Base-by-base conservation (phyloP, 306 rosid genomes). In the Quercus robur region DNA sequence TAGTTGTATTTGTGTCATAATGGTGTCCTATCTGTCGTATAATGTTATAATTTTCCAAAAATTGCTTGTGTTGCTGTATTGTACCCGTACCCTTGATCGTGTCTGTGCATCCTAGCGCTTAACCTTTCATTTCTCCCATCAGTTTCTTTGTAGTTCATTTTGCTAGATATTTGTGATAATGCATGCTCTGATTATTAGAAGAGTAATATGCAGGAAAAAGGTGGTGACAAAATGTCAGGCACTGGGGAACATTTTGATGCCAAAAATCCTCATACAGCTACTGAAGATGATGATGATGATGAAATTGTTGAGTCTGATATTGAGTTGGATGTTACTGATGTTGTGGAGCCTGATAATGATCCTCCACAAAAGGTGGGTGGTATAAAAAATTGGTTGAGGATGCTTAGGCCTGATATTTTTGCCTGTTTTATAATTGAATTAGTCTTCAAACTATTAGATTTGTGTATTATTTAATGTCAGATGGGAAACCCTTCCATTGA, bases 261-360 rank as follows among this genome's bases (percentile, higher is more conserved):
- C 70, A 78, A 77, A 66, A 75, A 55, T 78, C 26, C 69, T 41
- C 78, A 78, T 64, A 38, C 73, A 15, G 55, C 83, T 17, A 15
- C 59, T 35, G 74, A 78, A 35, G 90, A 86, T 52, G 86, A 84
- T 6, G 90, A 86, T 28, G 86, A 84, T 6, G 85, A 87, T 17
- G 87, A 84, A 33, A 81, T 91, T 71, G 63, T 88, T 46, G 98
- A 94, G 77, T 94, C 97, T 64, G 97, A 94, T 81, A 21, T 94
- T 12, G 98, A 94, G 78, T 78, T 90, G 76, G 98, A 94, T 81
- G 77, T 75, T 75, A 51, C 87, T 28, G 95, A 87, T 55, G 86
- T 89, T 15, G 84, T 94, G 72, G 87, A 85, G 83, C 92, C 97
- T 70, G 95, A 94, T 71, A 54, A 89, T 74, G 98, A 93, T 80